Conservation (phyloP, 768 basidiomycete species). For the Xerocomellus intermedius region DNA sequence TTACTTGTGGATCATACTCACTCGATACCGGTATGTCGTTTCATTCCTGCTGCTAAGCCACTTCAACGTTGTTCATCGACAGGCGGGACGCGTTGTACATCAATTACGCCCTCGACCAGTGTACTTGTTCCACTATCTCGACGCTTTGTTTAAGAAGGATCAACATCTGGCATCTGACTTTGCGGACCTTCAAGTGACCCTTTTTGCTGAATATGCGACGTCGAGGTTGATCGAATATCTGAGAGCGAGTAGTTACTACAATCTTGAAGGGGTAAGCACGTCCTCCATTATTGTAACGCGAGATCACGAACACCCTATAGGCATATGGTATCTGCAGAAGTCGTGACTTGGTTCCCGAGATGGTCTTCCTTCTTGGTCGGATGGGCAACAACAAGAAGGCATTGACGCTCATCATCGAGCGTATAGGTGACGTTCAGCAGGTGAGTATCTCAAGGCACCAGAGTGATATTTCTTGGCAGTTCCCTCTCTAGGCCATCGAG, state of each 20-base stretch:
- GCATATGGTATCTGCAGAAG: slow-evolving; percentile 85
- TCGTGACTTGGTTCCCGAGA: slow-evolving; percentile 87
- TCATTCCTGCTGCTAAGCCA: neutral
- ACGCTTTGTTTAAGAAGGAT: slow-evolving; percentile 86
- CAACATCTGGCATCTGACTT: slow-evolving; percentile 76
- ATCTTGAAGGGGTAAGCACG: slow-evolving; percentile 67
- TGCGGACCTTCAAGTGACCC: slow-evolving; percentile 83
- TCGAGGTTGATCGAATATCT: slow-evolving; percentile 84
- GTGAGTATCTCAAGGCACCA: slow-evolving; percentile 40
- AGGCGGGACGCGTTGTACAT: slow-evolving; percentile 87
- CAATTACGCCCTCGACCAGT: slow-evolving; percentile 75
- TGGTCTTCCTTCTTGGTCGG: slow-evolving; percentile 94
- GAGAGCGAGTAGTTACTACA: slow-evolving; percentile 88
- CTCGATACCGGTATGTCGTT: slow-evolving; percentile 79
- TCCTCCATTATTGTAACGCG: neutral
- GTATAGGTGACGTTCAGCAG: slow-evolving; percentile 87
- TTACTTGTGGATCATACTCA: slow-evolving; percentile 92
- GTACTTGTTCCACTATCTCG: slow-evolving; percentile 91
- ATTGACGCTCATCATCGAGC: slow-evolving; percentile 90
- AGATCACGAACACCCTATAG: slow-evolving; percentile 35
- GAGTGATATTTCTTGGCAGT: neutral
- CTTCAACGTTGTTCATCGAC: slow-evolving; percentile 1
- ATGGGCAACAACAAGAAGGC: slow-evolving; percentile 99
- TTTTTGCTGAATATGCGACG: slow-evolving; percentile 88
- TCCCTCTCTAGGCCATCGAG: slow-evolving; percentile 74